phyloP scores from a whole-genome alignment of 2,329 filamentous ascomycete species.

The Metarhizium robertsii region DNA sequence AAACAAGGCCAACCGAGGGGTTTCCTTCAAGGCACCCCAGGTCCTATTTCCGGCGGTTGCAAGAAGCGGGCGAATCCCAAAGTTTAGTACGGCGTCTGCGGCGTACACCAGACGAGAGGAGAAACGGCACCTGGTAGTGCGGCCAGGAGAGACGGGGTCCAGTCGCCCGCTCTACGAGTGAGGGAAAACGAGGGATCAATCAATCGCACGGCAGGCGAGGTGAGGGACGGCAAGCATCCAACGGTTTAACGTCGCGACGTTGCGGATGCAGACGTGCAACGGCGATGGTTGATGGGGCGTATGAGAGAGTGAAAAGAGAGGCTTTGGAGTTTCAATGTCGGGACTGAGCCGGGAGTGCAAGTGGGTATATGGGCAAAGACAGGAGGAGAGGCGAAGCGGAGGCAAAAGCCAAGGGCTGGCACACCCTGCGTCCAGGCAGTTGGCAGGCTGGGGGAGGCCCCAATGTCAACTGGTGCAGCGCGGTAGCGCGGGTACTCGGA shows the following conservation, averaged over 20 bases:
- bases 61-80: not conserved
- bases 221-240: not conserved
- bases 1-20: not conserved
- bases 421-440: too few relatives aligned
- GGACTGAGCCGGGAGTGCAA: constrained; percentile 8
- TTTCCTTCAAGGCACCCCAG: not conserved
- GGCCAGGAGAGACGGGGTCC: not conserved
- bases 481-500: too few relatives aligned
- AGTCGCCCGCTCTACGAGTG: not conserved
- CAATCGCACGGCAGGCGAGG: not conserved
- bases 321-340: not conserved
- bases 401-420: too few relatives aligned
- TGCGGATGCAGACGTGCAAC: too few relatives aligned
- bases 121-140: too few relatives aligned
- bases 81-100: not conserved
- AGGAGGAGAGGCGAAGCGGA: not conserved
- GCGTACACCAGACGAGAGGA: not conserved
- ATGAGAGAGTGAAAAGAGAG: constrained; percentile 1
- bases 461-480: too few relatives aligned
- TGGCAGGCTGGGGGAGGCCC: too few relatives aligned
- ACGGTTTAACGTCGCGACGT: not conserved
- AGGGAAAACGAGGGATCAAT: not conserved
- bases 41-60: not conserved
- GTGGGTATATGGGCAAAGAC: constrained; percentile 4
- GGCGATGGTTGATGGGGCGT: not conserved